Evolutionary conservation across 2,329 filamentous ascomycete species (phyloP).

Genomic region (Curvularia eragrostidis): DNA sequence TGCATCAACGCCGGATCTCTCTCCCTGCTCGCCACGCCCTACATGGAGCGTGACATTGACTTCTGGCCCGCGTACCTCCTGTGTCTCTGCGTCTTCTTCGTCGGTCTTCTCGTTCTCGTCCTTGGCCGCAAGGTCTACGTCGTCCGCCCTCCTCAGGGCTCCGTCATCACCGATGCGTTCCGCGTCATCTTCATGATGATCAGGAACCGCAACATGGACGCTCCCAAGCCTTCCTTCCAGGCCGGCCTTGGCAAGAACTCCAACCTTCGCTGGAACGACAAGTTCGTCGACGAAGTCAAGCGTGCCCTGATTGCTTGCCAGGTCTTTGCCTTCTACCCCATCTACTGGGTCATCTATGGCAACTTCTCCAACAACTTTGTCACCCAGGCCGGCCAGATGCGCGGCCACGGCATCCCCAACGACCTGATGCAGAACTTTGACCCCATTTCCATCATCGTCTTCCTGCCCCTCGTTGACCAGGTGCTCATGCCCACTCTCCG

Average conservation of each 20-base stretch:
- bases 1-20: slow-evolving; percentile 77
- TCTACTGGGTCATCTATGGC: slow-evolving; percentile 56
- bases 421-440: slow-evolving; percentile 59
- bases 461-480: slow-evolving; percentile 55
- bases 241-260: slow-evolving; percentile 57
- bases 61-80: slow-evolving; percentile 74
- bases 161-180: slow-evolving; percentile 58
- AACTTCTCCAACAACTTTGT: slow-evolving; percentile 56
- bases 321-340: slow-evolving; percentile 64
- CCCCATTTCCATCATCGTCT: slow-evolving; percentile 55
- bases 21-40: slow-evolving; percentile 71
- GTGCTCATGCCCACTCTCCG: slow-evolving; percentile 53
- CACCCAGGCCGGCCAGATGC: slow-evolving; percentile 54
- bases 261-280: slow-evolving; percentile 67
- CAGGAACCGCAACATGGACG: slow-evolving; percentile 62
- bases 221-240: slow-evolving; percentile 71
- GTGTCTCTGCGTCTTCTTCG: slow-evolving; percentile 69
- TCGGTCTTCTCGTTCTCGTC: slow-evolving; percentile 63
- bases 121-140: slow-evolving; percentile 49
- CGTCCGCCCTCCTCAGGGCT: slow-evolving; percentile 49
- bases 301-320: slow-evolving; percentile 71
- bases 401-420: slow-evolving; percentile 55
- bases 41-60: slow-evolving; percentile 72
- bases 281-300: slow-evolving; percentile 76
- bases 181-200: slow-evolving; percentile 65